Evolutionary conservation across 139 green algal genomes (phyloP), one percentile per base, ranked within the genome.

Genomic region (Chlamydomonas eustigma): DNA sequence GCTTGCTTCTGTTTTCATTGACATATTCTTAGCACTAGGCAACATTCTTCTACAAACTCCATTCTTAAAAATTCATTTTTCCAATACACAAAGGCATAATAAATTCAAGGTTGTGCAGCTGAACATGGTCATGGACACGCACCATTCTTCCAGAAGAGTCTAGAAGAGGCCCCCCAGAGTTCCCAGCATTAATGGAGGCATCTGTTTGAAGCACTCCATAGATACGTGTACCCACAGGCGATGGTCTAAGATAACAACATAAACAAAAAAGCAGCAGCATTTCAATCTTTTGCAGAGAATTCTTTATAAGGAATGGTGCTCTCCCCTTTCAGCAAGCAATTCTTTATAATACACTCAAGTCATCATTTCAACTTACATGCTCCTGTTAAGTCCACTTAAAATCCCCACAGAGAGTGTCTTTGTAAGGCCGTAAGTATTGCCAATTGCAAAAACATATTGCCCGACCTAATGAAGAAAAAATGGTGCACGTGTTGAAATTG

Each of bases 131-230:
- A n/a, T n/a, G 44, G 44, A 28, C 58, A 34, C 73, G 24, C 39
- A 88, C 76, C 8, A 91, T 38, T 2, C 69, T 70, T 22, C 85
- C 85, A 4, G 30, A 33, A 2, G 85, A 88, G 79, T 97, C 89
- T 5, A 97, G 76, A 73, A 97, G 81, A 0, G 93, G 85, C 0
- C 93, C 93, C 1, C 93, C 93, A 24, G 79, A 88, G 81, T 91
- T 96, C 52, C 88, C 90, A 0, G 78, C 73, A 35, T 90, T 94
- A 76, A 97, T 92, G 1, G 84, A 78, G 3, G 94, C 91, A 78
- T 98, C 94, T 2, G 88, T 96, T 82, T 95, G 90, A 64, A 97
- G 88, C 28, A 80, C 87, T 0, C 91, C 91, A 36, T 84, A 84
- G 58, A 95, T 95, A 12, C 84, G 79, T 0, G 78, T 89, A 24